Conservation (phyloP, 1,139 yeast species). For the Blastobotrys ciferrii region DNA sequence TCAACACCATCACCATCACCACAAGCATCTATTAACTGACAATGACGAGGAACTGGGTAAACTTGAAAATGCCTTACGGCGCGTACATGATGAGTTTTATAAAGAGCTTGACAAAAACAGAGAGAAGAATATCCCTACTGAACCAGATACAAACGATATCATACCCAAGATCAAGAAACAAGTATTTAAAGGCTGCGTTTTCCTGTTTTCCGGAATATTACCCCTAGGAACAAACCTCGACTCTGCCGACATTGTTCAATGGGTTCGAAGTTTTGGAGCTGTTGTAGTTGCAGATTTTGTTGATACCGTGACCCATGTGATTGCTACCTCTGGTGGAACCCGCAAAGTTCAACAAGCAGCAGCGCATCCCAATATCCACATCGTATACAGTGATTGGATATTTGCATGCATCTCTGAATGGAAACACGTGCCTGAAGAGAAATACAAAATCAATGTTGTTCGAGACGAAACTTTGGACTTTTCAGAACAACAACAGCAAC, state of each 20-base stretch:
- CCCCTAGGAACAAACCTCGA: constrained; percentile 74
- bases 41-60: constrained; percentile 74
- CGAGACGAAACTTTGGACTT: constrained; percentile 12
- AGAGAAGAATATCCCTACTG: constrained; percentile 4
- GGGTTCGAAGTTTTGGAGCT: constrained; percentile 94
- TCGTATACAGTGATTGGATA: constrained; percentile 93
- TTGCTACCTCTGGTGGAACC: constrained; percentile 72
- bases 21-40: constrained; percentile 58
- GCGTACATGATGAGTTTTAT: constrained; percentile 69
- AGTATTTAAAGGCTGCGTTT: constrained; percentile 66
- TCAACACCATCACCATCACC: constrained; percentile 12
- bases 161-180: constrained; percentile 68
- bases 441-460: constrained; percentile 47
- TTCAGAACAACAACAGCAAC: constrained; percentile 9
- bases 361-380: constrained; percentile 47
- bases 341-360: constrained; percentile 72
- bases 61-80: constrained; percentile 59
- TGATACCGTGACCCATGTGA: constrained; percentile 81
- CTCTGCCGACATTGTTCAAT: constrained; percentile 72
- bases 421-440: constrained; percentile 65
- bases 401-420: constrained; percentile 81
- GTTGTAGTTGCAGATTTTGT: constrained; percentile 70
- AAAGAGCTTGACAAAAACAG: constrained; percentile 38
- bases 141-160: constrained; percentile 43
- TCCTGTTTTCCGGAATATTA: constrained; percentile 81